Evolutionary conservation across 495 filamentous ascomycete genomes (phyloP), one percentile per base, ranked within the genome.

Genomic region (Delitschia confertaspora): DNA sequence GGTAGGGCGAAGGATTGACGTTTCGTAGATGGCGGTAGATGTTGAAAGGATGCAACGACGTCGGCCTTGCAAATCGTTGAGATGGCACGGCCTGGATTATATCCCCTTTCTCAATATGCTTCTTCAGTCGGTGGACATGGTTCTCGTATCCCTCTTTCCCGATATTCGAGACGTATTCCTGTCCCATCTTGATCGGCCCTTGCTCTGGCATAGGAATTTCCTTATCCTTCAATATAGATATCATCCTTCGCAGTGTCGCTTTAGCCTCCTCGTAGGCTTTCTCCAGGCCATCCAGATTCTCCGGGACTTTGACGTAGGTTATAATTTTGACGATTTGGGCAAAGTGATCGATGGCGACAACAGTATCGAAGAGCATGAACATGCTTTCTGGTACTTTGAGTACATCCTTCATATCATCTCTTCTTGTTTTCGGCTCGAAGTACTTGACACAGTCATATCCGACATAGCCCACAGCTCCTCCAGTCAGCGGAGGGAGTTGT

Each of bases 41-140:
- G 70, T 98, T 98, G 72, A 93, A 98, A 0, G 91, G 88, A 61
- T 96, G 91, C 17, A 98, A 72, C 27, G 75, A 74, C 9, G 91
- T 98, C 16, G 88, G 85, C 10, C 91, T 76, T 0, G 88, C 82
- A 57, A 95, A 79, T 31, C 91, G 79, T 65, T 98, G 91, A 20
- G 87, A 94, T 1, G 91, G 91, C 2, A 96, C 91, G 0, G 87
- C 84, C 62, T 98, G 91, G 68, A 98, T 95, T 60, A 98, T 95
- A 68, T 95, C 85, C 36, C 91, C 91, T 34, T 75, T 74, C 52
- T 72, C 69, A 53, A 98, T 96, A 69, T 95, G 89, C 54, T 82
- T 65, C 65, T 94, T 94, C 41, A 98, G 67, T 6, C 59, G 66
- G 2, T 68, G 76, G 41, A 98, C 93, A 56, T 95, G 91, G 18